Evolutionary conservation across 2,329 filamentous ascomycete species (phyloP).

Genomic region (Ophiognomonia clavigignenti-juglandacearum): DNA sequence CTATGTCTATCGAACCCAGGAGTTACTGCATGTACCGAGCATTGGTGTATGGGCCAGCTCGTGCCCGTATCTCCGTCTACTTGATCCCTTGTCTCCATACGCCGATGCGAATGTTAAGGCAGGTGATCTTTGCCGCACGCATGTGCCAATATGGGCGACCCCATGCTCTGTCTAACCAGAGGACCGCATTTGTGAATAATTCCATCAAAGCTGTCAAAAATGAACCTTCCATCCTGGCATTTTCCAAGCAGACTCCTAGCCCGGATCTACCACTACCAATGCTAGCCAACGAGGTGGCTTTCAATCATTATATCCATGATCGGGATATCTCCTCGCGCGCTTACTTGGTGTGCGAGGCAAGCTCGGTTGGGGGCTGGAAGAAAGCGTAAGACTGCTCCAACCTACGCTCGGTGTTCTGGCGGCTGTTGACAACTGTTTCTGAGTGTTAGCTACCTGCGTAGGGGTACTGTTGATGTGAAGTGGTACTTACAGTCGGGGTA

Average conservation of each 20-base stretch:
- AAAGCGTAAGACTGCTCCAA: slow-evolving; percentile 46
- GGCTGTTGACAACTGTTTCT: slow-evolving; percentile 84
- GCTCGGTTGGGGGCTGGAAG: slow-evolving; percentile 18
- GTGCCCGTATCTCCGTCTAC: slow-evolving; percentile 3
- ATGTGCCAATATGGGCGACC: not conserved
- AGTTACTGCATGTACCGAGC: slow-evolving; percentile 6
- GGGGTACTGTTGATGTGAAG: no score
- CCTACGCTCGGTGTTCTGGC: slow-evolving; percentile 63
- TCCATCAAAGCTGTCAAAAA: slow-evolving; percentile 10
- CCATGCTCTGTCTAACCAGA: slow-evolving; percentile 9
- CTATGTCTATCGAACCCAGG: slow-evolving; percentile 14
- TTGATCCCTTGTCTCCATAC: slow-evolving; percentile 4
- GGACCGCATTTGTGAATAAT: not conserved
- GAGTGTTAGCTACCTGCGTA: no score
- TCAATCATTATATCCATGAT: slow-evolving; percentile 13
- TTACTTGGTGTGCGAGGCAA: slow-evolving; percentile 1
- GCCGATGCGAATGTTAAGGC: not conserved
- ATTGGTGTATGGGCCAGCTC: not conserved
- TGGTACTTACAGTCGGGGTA: slow-evolving; percentile 77
- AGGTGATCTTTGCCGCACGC: not conserved
- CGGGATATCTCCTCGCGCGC: not conserved
- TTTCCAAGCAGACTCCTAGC: slow-evolving; percentile 17
- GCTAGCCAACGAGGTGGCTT: no score
- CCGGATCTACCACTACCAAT: slow-evolving; percentile 16
- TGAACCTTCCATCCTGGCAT: slow-evolving; percentile 8